Percentiles rank a stretch among this genome's conserved stretches.
Conservation (phyloP, 2,329 filamentous ascomycete species). For the Colletotrichum brevisporum region DNA sequence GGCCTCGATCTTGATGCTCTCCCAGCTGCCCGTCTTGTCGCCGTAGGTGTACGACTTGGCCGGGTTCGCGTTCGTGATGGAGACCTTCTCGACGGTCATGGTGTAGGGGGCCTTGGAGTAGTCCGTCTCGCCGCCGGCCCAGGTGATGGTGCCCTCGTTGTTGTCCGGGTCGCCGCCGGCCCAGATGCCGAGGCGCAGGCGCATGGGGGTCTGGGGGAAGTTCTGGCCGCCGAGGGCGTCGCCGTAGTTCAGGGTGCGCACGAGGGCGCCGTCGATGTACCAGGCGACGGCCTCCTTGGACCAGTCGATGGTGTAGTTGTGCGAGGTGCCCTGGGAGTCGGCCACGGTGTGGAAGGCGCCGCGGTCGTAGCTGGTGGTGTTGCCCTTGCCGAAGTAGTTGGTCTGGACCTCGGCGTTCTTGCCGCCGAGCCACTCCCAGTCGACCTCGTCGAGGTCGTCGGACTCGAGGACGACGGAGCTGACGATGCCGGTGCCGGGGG, state of each 20-base stretch:
- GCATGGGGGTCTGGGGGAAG: constrained; percentile 73
- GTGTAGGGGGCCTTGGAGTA: constrained; percentile 62
- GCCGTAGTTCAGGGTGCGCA: constrained; percentile 64
- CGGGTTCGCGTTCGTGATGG: constrained; percentile 59
- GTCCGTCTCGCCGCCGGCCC: constrained; percentile 65
- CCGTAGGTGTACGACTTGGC: constrained; percentile 50
- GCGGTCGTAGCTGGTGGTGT: constrained; percentile 76
- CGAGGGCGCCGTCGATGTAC: constrained; percentile 69
- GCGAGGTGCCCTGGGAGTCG: constrained; percentile 50
- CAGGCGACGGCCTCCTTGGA: constrained; percentile 65
- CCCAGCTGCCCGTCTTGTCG: constrained; percentile 45
- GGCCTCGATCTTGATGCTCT: constrained; percentile 44
- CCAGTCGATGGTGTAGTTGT: constrained; percentile 73
- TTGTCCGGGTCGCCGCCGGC: constrained; percentile 56
- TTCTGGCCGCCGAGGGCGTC: constrained; percentile 63
- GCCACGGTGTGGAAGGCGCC: constrained; percentile 69
- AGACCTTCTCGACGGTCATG: constrained; percentile 66
- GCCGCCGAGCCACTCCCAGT: constrained; percentile 86
- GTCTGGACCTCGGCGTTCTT: constrained; percentile 79
- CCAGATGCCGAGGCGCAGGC: constrained; percentile 62
- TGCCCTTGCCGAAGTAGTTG: constrained; percentile 85
- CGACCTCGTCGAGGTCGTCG: constrained; percentile 84
- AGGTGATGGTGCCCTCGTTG: constrained; percentile 60
- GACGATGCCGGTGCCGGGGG: constrained; percentile 72
- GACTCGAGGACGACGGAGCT: constrained; percentile 84